These are phyloP conservation scores for barley (Hordeum vulgare) DNA, from an alignment of 176 grass and related monocot genomes.

Conservation along the genomic window DNA sequence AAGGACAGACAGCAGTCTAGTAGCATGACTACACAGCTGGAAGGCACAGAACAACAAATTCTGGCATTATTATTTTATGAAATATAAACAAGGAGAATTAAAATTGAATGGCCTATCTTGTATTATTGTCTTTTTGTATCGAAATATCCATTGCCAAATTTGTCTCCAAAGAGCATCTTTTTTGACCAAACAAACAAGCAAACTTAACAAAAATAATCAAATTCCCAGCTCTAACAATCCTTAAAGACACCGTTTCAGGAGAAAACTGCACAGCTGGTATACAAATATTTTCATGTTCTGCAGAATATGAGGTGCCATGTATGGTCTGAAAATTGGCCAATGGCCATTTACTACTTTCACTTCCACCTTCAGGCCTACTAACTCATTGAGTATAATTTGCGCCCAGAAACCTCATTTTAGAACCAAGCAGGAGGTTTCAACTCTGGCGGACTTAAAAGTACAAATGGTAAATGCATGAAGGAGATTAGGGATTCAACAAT, in stretches of 20 bases:
- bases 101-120: not conserved
- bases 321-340: not conserved
- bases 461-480: not conserved
- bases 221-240: not conserved
- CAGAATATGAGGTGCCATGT: not conserved
- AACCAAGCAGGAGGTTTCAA: not conserved
- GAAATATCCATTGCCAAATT: not conserved
- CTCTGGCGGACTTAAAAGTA: not conserved
- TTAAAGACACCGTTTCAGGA: not conserved
- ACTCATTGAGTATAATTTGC: not conserved
- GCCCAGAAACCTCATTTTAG: not conserved
- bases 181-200: constrained; percentile 8
- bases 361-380: not conserved
- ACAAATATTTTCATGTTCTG: not conserved
- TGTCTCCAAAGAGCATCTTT: not conserved
- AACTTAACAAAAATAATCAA: not conserved
- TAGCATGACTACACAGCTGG: not conserved
- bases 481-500: not conserved
- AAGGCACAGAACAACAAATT: not conserved
- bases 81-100: not conserved
- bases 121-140: not conserved
- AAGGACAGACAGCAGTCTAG: not conserved
- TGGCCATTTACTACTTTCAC: not conserved
- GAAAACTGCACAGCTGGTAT: not conserved
- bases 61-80: not conserved